These are phyloP conservation scores for Neurospora crassa DNA, from an alignment of 2,329 filamentous ascomycete genomes.

Conservation along the genomic window DNA sequence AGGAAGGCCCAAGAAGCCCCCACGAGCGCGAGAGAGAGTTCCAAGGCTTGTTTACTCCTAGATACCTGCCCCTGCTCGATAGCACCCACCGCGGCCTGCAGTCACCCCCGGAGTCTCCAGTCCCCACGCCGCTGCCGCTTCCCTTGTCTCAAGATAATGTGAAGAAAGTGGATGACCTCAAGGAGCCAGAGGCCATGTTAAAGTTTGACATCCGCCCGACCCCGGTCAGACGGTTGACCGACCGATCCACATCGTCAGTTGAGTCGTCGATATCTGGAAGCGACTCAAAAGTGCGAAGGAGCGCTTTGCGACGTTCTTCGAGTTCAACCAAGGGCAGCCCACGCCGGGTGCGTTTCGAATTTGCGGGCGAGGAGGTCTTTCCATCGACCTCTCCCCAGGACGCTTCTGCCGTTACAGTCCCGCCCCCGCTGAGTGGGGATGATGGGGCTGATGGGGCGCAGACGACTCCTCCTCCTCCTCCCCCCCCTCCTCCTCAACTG, in stretches of 20 bases:
- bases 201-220: slow-evolving; percentile 11
- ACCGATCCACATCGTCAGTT: slow-evolving; percentile 40
- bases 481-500: background rate
- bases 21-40: slow-evolving; percentile 51
- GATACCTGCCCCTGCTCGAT: slow-evolving; percentile 53
- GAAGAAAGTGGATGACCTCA: slow-evolving; percentile 11
- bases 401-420: slow-evolving; percentile 4
- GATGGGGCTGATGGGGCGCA: slow-evolving; percentile 7
- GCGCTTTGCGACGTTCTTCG: slow-evolving; percentile 48
- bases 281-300: slow-evolving; percentile 36
- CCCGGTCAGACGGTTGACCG: slow-evolving; percentile 31
- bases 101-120: slow-evolving; percentile 16
- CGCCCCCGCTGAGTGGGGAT: background rate
- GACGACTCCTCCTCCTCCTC: slow-evolving; percentile 15
- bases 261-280: slow-evolving; percentile 38
- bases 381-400: slow-evolving; percentile 46
- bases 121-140: slow-evolving; percentile 9
- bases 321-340: slow-evolving; percentile 44
- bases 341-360: slow-evolving; percentile 53
- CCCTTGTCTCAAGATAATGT: slow-evolving; percentile 11
- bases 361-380: slow-evolving; percentile 50
- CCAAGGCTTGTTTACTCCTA: slow-evolving; percentile 53
- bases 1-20: slow-evolving; percentile 31
- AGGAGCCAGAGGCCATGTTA: slow-evolving; percentile 2
- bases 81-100: slow-evolving; percentile 23